Evolutionary conservation across 2,329 filamentous ascomycete species (phyloP).

Genomic region (Apiospora hydei): DNA sequence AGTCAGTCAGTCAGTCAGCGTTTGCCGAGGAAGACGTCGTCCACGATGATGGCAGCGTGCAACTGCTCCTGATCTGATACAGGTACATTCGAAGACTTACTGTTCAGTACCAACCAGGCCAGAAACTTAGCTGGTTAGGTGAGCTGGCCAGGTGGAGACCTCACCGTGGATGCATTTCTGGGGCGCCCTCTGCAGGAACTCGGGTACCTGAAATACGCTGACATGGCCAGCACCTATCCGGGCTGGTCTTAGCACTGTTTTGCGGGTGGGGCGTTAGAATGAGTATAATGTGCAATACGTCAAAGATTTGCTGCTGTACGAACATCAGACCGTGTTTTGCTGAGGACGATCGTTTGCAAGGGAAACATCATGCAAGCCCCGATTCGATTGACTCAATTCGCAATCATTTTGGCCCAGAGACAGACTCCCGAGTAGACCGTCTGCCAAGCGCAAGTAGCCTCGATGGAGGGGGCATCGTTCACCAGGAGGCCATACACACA

Average conservation of each 20-base stretch:
- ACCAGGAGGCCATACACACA: background rate
- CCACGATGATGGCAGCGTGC: background rate
- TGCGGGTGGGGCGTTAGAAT: constrained; percentile 3
- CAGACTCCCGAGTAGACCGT: background rate
- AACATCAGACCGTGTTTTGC: background rate
- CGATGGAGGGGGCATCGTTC: background rate
- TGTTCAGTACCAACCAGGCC: constrained; percentile 11
- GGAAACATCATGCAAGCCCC: background rate
- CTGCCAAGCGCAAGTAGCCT: background rate
- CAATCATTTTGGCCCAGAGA: background rate
- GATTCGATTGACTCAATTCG: background rate
- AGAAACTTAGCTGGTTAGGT: constrained; percentile 21
- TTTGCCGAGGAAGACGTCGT: background rate
- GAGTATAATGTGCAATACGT: constrained; percentile 17
- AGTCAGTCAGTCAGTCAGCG: background rate
- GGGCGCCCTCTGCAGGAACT: constrained; percentile 22
- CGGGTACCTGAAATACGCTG: constrained; percentile 23
- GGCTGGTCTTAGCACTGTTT: constrained; percentile 23
- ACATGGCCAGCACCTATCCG: background rate
- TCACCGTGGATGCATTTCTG: constrained; percentile 19
- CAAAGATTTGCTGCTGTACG: background rate
- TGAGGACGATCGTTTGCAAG: background rate
- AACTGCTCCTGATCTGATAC: background rate
- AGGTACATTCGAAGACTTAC: background rate
- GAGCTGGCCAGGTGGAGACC: constrained; percentile 11